These are phyloP conservation scores for Sutorius australiensis DNA, from an alignment of 768 basidiomycete genomes.

Conservation along the genomic window DNA sequence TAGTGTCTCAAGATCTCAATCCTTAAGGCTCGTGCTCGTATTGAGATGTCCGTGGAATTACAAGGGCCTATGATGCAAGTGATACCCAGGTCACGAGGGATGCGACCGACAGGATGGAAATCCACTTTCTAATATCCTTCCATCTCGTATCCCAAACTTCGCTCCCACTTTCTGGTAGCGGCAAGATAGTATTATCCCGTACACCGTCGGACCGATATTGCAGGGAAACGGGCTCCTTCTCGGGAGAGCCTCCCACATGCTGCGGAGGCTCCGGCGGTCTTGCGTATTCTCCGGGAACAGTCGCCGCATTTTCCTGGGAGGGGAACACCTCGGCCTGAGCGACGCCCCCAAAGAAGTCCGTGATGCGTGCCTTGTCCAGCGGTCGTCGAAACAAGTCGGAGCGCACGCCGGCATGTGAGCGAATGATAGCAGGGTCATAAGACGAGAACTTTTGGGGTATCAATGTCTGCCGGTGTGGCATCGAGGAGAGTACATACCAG, in stretches of 20 bases:
- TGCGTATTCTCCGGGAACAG: background rate
- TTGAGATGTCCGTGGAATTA: background rate
- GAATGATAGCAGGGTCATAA: constrained; percentile 70
- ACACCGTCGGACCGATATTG: background rate
- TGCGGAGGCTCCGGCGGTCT: background rate
- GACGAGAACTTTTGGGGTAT: constrained; percentile 62
- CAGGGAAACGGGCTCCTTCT: background rate
- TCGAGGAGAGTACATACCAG: constrained; percentile 51
- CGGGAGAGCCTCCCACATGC: background rate
- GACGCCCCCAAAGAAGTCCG: constrained; percentile 89
- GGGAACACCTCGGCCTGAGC: constrained; percentile 70
- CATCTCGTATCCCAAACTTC: constrained; percentile 15
- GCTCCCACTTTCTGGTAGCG: background rate
- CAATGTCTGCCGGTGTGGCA: background rate
- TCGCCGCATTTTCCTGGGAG: background rate
- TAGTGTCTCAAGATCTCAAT: too few relatives aligned
- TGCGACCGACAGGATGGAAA: constrained; percentile 23
- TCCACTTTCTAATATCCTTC: constrained; percentile 30
- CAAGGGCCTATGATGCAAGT: constrained; percentile 9
- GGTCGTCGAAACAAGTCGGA: constrained; percentile 72
- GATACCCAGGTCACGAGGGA: constrained; percentile 30
- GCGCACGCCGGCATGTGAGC: constrained; percentile 87
- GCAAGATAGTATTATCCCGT: background rate
- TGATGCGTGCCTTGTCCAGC: constrained; percentile 60
- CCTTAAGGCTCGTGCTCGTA: background rate